Conservation (phyloP, 2,329 filamentous ascomycete species). For the Metarhizium brunneum region DNA sequence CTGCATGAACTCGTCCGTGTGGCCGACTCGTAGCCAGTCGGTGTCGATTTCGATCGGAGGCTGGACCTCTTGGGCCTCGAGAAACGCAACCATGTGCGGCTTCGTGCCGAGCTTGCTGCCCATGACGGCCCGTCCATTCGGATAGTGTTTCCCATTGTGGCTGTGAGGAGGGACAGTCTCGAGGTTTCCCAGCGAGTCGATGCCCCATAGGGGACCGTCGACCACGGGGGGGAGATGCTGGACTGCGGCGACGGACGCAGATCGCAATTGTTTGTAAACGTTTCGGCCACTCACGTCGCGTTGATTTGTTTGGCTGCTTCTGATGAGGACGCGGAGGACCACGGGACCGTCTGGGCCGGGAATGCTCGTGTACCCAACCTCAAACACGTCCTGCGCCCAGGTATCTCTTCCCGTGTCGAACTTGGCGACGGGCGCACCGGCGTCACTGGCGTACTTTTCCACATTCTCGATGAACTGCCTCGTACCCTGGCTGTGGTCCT, state of each 20-base stretch:
- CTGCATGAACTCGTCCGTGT: constrained; percentile 19
- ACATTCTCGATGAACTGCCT: too few species aligned
- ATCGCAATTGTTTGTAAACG: constrained; percentile 22
- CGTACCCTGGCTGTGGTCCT: too few species aligned
- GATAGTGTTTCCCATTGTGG: constrained; percentile 12
- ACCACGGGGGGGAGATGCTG: constrained; percentile 12
- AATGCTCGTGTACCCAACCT: constrained; percentile 29
- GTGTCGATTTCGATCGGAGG: constrained; percentile 22
- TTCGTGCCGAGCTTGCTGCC: constrained; percentile 5
- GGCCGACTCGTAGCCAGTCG: constrained; percentile 16
- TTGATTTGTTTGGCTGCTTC: constrained; percentile 5
- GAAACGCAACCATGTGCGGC: constrained; percentile 15
- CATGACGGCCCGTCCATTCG: constrained; percentile 13
- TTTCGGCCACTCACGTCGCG: constrained; percentile 18
- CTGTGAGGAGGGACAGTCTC: constrained; percentile 27
- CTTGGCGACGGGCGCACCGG: not conserved
- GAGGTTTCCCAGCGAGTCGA: constrained; percentile 22
- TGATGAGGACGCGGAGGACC: constrained; percentile 17
- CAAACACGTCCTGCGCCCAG: constrained; percentile 31
- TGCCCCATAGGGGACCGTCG: constrained; percentile 3
- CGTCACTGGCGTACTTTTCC: too few species aligned
- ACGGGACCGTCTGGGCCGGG: constrained; percentile 23
- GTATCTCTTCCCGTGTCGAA: constrained; percentile 12
- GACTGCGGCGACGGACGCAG: constrained; percentile 20
- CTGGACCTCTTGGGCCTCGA: constrained; percentile 25